Conservation (phyloP, 331 rosid species). For the Quercus tomentella region DNA sequence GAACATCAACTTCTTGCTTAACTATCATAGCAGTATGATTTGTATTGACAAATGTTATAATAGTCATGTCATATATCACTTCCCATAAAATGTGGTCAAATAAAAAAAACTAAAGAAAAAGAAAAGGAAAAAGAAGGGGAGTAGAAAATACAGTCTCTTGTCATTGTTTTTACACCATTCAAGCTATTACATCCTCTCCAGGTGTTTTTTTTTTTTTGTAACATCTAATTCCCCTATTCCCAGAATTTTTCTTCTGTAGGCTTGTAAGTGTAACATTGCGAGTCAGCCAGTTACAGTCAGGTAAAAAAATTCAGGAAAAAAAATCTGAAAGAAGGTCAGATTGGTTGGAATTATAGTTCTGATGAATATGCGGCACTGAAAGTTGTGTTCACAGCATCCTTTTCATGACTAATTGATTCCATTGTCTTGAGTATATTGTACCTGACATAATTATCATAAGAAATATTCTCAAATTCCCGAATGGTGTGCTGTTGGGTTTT, state of each 20-base stretch:
- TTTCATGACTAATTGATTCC: background rate
- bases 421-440: too few species aligned
- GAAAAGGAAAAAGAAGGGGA: background rate
- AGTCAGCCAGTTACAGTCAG: background rate
- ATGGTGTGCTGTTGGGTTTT: too few species aligned
- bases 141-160: background rate
- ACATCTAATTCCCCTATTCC: background rate
- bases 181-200: background rate
- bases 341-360: background rate
- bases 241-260: background rate
- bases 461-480: too few species aligned
- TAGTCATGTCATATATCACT: background rate
- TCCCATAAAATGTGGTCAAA: background rate
- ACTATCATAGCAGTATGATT: slow-evolving; percentile 30
- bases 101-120: background rate
- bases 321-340: background rate
- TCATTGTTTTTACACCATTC: background rate
- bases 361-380: background rate
- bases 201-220: background rate
- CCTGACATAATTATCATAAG: too few species aligned
- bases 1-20: slow-evolving; percentile 48
- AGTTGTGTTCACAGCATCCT: background rate
- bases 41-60: background rate
- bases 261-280: background rate
- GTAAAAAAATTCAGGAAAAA: background rate